These are phyloP conservation scores for Aspergillus saccharolyticus DNA, from an alignment of 495 filamentous ascomycete species.

Conservation along the genomic window DNA sequence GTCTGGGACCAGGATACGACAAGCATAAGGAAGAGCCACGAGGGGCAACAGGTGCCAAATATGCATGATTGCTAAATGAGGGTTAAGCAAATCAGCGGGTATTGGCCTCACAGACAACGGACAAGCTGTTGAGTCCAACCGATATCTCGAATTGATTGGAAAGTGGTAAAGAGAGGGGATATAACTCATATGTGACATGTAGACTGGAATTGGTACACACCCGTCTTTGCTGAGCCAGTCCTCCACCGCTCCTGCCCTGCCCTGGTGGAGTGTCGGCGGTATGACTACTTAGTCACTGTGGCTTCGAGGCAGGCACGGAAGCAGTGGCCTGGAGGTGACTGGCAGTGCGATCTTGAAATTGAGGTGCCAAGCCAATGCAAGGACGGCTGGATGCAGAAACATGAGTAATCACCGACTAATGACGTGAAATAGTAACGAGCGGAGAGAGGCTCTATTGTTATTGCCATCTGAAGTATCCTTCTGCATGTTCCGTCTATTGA, in stretches of 20 bases:
- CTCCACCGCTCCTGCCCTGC: background rate
- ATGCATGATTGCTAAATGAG: background rate
- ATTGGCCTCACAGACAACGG: background rate
- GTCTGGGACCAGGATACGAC: background rate
- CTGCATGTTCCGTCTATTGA: background rate
- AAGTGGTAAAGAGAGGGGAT: too few relatives aligned
- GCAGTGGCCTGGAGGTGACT: background rate
- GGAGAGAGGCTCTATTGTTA: too few relatives aligned
- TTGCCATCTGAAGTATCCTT: too few relatives aligned
- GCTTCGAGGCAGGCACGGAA: background rate
- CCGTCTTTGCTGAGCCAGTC: background rate
- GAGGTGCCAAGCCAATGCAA: background rate
- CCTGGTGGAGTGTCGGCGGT: background rate
- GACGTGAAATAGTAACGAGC: background rate
- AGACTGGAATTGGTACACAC: background rate
- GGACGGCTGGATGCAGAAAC: background rate
- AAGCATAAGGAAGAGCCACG: background rate
- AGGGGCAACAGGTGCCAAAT: background rate
- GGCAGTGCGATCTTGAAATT: background rate
- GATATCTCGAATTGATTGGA: background rate
- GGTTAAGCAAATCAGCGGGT: background rate
- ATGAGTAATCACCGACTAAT: background rate
- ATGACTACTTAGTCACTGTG: background rate
- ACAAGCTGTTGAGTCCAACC: background rate
- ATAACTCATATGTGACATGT: background rate